phyloP scores from a whole-genome alignment of 2,329 filamentous ascomycete species.

The Leptoxyphium fumago region DNA sequence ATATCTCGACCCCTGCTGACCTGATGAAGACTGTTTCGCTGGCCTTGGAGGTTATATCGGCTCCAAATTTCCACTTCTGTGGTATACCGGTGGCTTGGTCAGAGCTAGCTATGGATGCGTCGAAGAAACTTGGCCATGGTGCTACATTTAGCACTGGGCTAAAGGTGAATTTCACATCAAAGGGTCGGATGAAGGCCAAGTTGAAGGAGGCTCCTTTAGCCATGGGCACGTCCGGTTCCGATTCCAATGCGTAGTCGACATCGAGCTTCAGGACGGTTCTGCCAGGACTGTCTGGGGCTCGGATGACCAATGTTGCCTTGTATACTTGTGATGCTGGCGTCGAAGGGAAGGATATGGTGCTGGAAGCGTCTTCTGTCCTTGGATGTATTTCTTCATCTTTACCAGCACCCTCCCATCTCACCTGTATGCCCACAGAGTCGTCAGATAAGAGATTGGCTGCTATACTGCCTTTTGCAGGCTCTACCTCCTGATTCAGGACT shows the following conservation, averaged over 20 bases:
- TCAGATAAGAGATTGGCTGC: background rate
- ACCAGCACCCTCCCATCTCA: conserved; percentile 2
- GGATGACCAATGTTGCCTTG: conserved; percentile 11
- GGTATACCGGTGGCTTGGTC: conserved; percentile 45
- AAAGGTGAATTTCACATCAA: conserved; percentile 85
- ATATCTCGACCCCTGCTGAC: conserved; percentile 48
- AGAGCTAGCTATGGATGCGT: conserved; percentile 22
- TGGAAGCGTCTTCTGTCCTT: background rate
- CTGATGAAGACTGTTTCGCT: conserved; percentile 46
- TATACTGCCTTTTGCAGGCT: conserved; percentile 41
- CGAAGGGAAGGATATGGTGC: background rate
- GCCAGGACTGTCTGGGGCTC: conserved; percentile 29
- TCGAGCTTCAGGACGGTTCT: conserved; percentile 57
- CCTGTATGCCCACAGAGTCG: background rate
- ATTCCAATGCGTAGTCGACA: conserved; percentile 62
- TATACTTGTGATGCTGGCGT: background rate
- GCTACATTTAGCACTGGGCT: conserved; percentile 62
- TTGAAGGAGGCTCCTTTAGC: conserved; percentile 56
- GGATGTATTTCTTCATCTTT: conserved; percentile 1
- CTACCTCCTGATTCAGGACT: conserved; percentile 70
- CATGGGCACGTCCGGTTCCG: conserved; percentile 68
- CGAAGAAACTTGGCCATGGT: conserved; percentile 80
- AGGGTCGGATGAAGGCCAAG: conserved; percentile 63
- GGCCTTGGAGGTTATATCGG: conserved; percentile 61
- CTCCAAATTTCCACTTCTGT: conserved; percentile 69